Evolutionary conservation across 2,329 filamentous ascomycete species (phyloP).

Genomic region (Laburnicola sp.): DNA sequence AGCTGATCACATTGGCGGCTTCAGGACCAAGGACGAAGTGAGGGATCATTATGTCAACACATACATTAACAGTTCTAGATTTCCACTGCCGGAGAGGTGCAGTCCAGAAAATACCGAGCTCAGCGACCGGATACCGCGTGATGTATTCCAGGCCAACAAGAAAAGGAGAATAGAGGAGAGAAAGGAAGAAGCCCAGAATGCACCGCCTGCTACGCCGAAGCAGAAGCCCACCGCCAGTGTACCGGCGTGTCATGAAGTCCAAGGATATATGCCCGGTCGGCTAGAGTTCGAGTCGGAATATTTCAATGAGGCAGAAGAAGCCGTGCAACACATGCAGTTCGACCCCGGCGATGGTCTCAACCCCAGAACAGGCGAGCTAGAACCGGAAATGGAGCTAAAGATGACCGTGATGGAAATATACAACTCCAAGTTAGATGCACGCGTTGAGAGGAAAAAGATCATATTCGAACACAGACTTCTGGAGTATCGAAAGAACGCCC

Average conservation of each 20-base stretch:
- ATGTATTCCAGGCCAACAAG: slow-evolving; percentile 91
- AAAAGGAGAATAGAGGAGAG: slow-evolving; percentile 91
- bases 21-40: slow-evolving; percentile 91
- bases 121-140: slow-evolving; percentile 78
- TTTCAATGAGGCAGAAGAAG: slow-evolving; percentile 96
- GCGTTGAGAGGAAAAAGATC: slow-evolving; percentile 92
- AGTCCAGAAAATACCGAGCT: slow-evolving; percentile 79
- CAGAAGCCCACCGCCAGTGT: slow-evolving; percentile 96
- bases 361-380: slow-evolving; percentile 77
- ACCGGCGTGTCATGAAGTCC: slow-evolving; percentile 94
- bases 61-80: slow-evolving; percentile 79
- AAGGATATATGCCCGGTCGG: slow-evolving; percentile 97
- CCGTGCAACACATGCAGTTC: slow-evolving; percentile 97
- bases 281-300: slow-evolving; percentile 98
- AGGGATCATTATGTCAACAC: slow-evolving; percentile 89
- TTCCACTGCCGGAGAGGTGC: slow-evolving; percentile 84
- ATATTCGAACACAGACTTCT: slow-evolving; percentile 94
- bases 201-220: slow-evolving; percentile 81
- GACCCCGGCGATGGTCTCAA: slow-evolving; percentile 94
- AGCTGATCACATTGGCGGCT: slow-evolving; percentile 95
- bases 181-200: slow-evolving; percentile 82
- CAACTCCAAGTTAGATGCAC: slow-evolving; percentile 85
- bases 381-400: slow-evolving; percentile 96
- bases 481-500: slow-evolving; percentile 89
- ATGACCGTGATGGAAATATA: slow-evolving; percentile 98